These are phyloP conservation scores for Ephemerocybe angulata DNA, from an alignment of 768 basidiomycete genomes.

Conservation along the genomic window DNA sequence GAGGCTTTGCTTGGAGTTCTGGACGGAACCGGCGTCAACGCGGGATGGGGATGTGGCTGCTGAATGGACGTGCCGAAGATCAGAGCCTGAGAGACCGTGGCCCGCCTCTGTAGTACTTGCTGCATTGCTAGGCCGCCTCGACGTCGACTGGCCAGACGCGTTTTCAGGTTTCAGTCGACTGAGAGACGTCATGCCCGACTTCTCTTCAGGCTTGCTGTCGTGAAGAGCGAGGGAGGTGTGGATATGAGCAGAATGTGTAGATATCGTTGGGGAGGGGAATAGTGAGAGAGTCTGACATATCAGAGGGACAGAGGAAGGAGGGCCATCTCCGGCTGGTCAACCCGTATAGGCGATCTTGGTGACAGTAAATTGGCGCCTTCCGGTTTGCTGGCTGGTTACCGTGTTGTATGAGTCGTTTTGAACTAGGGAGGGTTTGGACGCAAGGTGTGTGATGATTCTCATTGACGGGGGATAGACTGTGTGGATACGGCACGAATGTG, in stretches of 20 bases:
- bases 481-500: too few relatives aligned
- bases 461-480: too few relatives aligned
- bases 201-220: constrained; percentile 63
- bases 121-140: constrained; percentile 56
- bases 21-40: constrained; percentile 22
- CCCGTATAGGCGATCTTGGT: constrained; percentile 6
- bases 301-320: constrained; percentile 16
- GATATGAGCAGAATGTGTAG: constrained; percentile 62
- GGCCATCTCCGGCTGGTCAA: constrained; percentile 12
- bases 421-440: too few relatives aligned
- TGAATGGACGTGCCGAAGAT: constrained; percentile 37
- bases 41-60: constrained; percentile 33
- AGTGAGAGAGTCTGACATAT: constrained; percentile 25
- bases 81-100: constrained; percentile 25
- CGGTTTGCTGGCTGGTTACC: too few relatives aligned
- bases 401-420: too few relatives aligned
- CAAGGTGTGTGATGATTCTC: too few relatives aligned
- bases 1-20: constrained; percentile 12
- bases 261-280: constrained; percentile 77
- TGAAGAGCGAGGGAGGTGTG: constrained; percentile 53
- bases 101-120: constrained; percentile 56
- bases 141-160: too few relatives aligned
- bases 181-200: constrained; percentile 49
- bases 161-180: constrained; percentile 42
- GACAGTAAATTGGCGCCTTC: too few relatives aligned